Percentiles rank a stretch among this genome's conserved stretches.
Conservation (phyloP, 1,284 basidiomycete genomes). For the Meira nashicola region DNA sequence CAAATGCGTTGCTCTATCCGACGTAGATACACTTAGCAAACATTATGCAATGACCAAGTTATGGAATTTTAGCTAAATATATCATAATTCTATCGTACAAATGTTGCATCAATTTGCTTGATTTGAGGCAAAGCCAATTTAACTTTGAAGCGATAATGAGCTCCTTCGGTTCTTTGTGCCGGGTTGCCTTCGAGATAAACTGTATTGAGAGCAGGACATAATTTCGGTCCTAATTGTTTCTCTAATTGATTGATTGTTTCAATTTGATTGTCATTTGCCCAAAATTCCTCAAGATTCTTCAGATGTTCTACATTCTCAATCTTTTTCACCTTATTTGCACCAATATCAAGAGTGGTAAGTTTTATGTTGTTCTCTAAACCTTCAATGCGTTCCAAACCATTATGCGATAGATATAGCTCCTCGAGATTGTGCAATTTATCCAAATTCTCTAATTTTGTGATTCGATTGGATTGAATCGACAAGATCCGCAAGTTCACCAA, state of each 20-base stretch:
- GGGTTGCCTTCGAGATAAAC: constrained; percentile 95
- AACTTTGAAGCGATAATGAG: constrained; percentile 80
- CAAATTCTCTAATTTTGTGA: constrained; percentile 78
- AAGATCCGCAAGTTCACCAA: constrained; percentile 53
- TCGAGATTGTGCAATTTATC: constrained; percentile 60
- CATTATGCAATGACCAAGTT: too few species aligned
- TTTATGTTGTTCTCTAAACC: constrained; percentile 64
- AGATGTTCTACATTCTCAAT: constrained; percentile 80
- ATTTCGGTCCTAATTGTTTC: constrained; percentile 65
- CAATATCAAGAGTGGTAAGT: constrained; percentile 80
- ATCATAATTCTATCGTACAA: constrained; percentile 51
- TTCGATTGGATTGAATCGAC: constrained; percentile 82
- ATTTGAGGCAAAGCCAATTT: constrained; percentile 82
- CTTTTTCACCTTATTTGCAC: constrained; percentile 73
- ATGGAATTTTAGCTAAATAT: too few species aligned
- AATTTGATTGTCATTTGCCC: constrained; percentile 88
- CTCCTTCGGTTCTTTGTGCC: constrained; percentile 71
- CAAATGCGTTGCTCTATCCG: too few species aligned
- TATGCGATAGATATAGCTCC: constrained; percentile 90
- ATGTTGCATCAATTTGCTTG: constrained; percentile 92
- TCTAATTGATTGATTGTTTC: constrained; percentile 66
- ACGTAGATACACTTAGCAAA: too few species aligned
- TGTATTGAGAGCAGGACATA: constrained; percentile 65
- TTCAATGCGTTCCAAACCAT: constrained; percentile 78
- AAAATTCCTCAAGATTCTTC: constrained; percentile 75